Percentiles rank a stretch among this genome's conserved stretches.
Conservation (phyloP, 306 rosid species). For the Acacia acuminata region DNA sequence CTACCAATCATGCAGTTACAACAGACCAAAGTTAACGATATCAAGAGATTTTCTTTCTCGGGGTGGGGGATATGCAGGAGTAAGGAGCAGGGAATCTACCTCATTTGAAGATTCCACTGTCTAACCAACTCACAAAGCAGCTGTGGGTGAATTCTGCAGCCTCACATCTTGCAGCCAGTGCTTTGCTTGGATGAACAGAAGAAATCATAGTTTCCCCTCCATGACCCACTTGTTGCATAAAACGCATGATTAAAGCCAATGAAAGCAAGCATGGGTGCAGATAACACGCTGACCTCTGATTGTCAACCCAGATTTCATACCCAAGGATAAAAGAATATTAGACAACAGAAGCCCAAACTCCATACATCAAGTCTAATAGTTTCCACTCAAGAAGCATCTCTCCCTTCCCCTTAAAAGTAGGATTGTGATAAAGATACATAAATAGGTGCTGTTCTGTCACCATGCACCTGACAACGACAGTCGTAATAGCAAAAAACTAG, state of each 20-base stretch:
- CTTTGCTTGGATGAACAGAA: slow-evolving; percentile 50
- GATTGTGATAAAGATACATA: slow-evolving; percentile 56
- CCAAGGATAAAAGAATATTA: slow-evolving; percentile 48
- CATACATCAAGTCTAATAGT: slow-evolving; percentile 50
- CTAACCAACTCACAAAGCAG: slow-evolving; percentile 51
- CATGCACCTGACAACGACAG: slow-evolving; percentile 51
- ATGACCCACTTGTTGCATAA: slow-evolving; percentile 49
- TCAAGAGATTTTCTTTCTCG: slow-evolving; percentile 20
- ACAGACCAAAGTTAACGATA: slow-evolving; percentile 22
- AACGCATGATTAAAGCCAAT: slow-evolving; percentile 44
- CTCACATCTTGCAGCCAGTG: slow-evolving; percentile 63
- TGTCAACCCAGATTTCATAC: slow-evolving; percentile 58
- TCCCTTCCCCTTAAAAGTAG: slow-evolving; percentile 45
- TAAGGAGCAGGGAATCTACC: slow-evolving; percentile 61
- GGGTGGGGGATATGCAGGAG: slow-evolving; percentile 9
- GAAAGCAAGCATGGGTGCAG: slow-evolving; percentile 47
- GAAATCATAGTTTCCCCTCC: slow-evolving; percentile 50
- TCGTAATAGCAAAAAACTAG: slow-evolving; percentile 45
- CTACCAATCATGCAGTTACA: slow-evolving; percentile 5
- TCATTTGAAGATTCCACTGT: slow-evolving; percentile 60
- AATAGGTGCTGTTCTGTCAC: slow-evolving; percentile 47
- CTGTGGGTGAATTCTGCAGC: slow-evolving; percentile 53
- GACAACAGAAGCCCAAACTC: slow-evolving; percentile 60
- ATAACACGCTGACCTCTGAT: slow-evolving; percentile 52
- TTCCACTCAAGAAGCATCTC: slow-evolving; percentile 46